phyloP scores from a whole-genome alignment of 768 basidiomycete species.

The Tephrocybe sp. region DNA sequence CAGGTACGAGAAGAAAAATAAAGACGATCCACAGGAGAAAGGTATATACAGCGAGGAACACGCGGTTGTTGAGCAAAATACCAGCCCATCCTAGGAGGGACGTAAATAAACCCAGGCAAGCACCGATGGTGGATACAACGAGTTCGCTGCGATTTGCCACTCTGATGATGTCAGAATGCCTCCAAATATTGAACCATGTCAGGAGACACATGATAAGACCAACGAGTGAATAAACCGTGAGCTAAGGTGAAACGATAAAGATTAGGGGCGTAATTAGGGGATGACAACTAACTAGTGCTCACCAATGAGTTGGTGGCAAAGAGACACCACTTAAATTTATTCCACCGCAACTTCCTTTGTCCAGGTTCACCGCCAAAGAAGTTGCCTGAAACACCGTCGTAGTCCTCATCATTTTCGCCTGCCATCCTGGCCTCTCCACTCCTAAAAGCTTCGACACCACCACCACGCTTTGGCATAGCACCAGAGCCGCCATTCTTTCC shows the following conservation, averaged over 20 bases:
- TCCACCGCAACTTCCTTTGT: slow-evolving; percentile 62
- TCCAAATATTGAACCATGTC: slow-evolving; percentile 76
- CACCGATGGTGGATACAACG: slow-evolving; percentile 67
- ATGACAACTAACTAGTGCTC: slow-evolving; percentile 7
- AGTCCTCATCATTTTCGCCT: slow-evolving; percentile 50
- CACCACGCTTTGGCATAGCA: slow-evolving; percentile 56
- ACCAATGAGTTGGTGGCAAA: slow-evolving; percentile 57
- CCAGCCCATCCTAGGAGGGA: slow-evolving; percentile 76
- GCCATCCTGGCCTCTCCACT: slow-evolving; percentile 52
- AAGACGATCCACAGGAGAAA: slow-evolving; percentile 77
- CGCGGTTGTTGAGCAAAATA: slow-evolving; percentile 79
- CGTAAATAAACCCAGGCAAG: slow-evolving; percentile 56
- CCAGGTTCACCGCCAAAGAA: slow-evolving; percentile 41
- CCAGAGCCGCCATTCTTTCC: slow-evolving; percentile 24
- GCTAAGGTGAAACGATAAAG: slow-evolving; percentile 17
- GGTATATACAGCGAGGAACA: slow-evolving; percentile 76
- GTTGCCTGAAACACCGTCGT: slow-evolving; percentile 40
- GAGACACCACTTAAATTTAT: slow-evolving; percentile 76
- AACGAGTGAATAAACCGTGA: slow-evolving; percentile 58
- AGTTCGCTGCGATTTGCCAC: slow-evolving; percentile 69
- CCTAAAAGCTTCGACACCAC: slow-evolving; percentile 66
- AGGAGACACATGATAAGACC: slow-evolving; percentile 65
- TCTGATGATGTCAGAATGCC: slow-evolving; percentile 66
- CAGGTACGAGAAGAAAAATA: slow-evolving; percentile 66
- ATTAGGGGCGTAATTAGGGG: neutral